Base-by-base conservation (phyloP, 1,284 basidiomycete species). In the Apiotrichum montevideense region DNA sequence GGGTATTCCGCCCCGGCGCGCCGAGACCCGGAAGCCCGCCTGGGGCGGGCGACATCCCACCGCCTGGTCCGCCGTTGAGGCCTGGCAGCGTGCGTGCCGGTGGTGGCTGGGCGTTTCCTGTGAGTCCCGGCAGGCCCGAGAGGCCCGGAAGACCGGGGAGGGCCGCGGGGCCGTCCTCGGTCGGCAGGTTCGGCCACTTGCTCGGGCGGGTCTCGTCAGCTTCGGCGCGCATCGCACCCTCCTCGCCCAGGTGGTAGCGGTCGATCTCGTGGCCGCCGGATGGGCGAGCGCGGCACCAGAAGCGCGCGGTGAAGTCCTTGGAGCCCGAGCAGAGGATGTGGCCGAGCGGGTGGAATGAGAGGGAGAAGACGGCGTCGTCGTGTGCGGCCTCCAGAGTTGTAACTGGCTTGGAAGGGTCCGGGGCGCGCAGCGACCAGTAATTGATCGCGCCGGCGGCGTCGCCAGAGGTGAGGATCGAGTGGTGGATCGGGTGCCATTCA, bases 291-390 rank as follows among this genome's bases (percentile, higher is more conserved):
- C 95, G 84, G 55, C 87, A 87, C 95, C 96, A 98, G 81, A 98
- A 98, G 11, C 94, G 84, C 13, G 95, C 96, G 10, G 94, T 96
- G 76, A 96, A 92, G 79, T 98, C 95, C 78, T 97, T 98, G 35
- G 88, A 90, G 8, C 89, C 96, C 55, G 84, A 87, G 63, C 87
- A 92, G 62, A 98, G 85, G 63, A 98, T 82, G 77, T 98, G 94
- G 0, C 96, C 95, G 9, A 98, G 83, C 0, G 95, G 95, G 78
- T 98, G 95, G 83, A 87, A 98, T 5, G 90, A 85, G 63, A 98
- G 83, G 0, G 90, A 86, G 90, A 94, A 98, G 59, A 98, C 89
- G 75, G 95, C 96, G 46, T 88, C 90, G 78, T 98, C 95, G 80
- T 98, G 96, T 14, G 96, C 95, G 68, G 89, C 86, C 14, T 88